Base-by-base conservation (phyloP, 202 grass and related monocot species). In the Panicum hallii region DNA sequence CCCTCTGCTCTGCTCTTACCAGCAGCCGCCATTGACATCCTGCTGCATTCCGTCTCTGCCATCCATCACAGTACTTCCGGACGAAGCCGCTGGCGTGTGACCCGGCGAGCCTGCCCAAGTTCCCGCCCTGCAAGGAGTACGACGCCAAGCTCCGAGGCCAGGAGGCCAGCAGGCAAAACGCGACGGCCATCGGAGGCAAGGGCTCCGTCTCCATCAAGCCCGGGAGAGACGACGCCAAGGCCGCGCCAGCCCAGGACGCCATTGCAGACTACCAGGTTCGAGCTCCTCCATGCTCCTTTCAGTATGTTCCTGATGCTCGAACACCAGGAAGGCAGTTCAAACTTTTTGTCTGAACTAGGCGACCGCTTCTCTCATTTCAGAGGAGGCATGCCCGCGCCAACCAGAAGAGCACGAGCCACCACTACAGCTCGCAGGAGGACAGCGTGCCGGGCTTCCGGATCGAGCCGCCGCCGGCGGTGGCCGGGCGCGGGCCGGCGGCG, bases 101-200 rank as follows among this genome's bases (percentile, higher is more conserved):
- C 1, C 92, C 92, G 40, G 85, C 85, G 45, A 94, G 92, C 81
- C 83, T 92, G 79, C 92, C 92, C 53, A 92, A 90, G 82, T 81
- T 86, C 80, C 92, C 90, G 4, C 92, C 92, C 23, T 88, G 92
- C 87, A 94, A 94, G 83, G 92, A 92, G 87, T 90, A 92, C 87
- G 92, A 94, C 49, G 90, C 87, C 77, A 94, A 88, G 85, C 87
- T 92, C 32, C 85, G 90, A 30, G 90, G 88, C 54, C 79, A 92
- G 67, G 90, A 92, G 83, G 79, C 87, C 67, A 66, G 19, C 79
- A 99, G 97, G 86, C 88, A 94, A 90, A 94, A 89, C 79, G 7
- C 66, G 45, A 20, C 89, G 64, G 82, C 79, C 75, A 52, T 84
- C 54, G 90, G 75, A 60, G 91, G 88, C 22, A 90, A 90, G 50